Evolutionary conservation across 331 rosid genomes (phyloP), one percentile per base, ranked within the genome.

Genomic region (Quercus phellos): DNA sequence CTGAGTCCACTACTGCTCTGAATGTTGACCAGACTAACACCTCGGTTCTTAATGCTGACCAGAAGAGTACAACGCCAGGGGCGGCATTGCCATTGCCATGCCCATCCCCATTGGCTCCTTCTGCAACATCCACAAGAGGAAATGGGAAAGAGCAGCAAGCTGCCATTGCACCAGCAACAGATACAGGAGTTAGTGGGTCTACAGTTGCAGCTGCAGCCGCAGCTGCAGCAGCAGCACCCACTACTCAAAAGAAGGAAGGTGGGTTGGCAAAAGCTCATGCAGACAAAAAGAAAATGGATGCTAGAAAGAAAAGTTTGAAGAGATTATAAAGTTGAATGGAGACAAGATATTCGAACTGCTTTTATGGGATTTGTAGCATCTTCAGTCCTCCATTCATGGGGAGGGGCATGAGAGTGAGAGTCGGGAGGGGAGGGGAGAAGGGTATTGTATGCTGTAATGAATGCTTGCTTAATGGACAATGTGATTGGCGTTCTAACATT

Each of bases 251-350:
- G 86, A 92, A 86, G 85, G 97, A 87, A 84, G 85, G 77, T 56
- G 91, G 82, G 51, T 77, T 66, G 59, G 60, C 87, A 35, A 95
- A 93, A 84, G 90, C 84, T 70, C 96, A 86, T 70, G 88, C 87
- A 32, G 98, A 90, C 84, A 95, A 95, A 93, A 95, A 95, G 93
- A 95, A 91, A 84, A 78, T 91, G 26, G 99, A 93, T 77, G 99
- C 98, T 14, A 91, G 98, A 88, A 95, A 95, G 97, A 95, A 88
- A 80, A 95, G 99, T 70, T 83, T 95, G 89, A 95, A 95, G 87
- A 93, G 98, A 91, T 89, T 93, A 89, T 95, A 80, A 91, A 71
- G 38, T 64, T 29, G 0, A 18, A 51, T 50, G 46, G 61, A 21
- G 18, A 55, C 42, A 78, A 64, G 68, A 75, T 80, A 38, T 38